A percentile compares a stretch with the other conserved stretches of the same genome.
Evolutionary conservation across 768 basidiomycete genomes (phyloP).

Genomic region (Boletus sp.): DNA sequence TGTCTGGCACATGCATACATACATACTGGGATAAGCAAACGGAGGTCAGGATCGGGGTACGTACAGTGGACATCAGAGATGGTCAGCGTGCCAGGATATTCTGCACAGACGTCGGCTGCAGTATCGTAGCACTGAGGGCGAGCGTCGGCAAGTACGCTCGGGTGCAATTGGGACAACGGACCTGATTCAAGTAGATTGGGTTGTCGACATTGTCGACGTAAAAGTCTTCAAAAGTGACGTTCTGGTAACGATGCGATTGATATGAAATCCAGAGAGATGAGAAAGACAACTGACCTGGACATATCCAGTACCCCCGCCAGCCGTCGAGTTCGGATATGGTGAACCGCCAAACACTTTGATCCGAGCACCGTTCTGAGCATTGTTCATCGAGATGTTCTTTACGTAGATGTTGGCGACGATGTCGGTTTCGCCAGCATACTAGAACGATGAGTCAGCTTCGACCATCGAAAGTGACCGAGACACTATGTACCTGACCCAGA

Average conservation of each 20-base stretch:
- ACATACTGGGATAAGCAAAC: not conserved
- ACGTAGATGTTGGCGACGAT: constrained; percentile 45
- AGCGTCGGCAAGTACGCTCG: not conserved
- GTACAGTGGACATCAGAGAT: constrained; percentile 45
- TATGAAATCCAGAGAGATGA: not conserved
- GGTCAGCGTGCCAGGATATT: constrained; percentile 36
- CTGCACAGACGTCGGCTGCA: constrained; percentile 32
- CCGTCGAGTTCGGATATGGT: constrained; percentile 36
- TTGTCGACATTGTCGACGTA: constrained; percentile 40
- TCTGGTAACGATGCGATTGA: constrained; percentile 1
- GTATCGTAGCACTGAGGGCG: constrained; percentile 37
- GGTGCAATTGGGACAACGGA: not conserved
- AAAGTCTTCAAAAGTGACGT: constrained; percentile 26
- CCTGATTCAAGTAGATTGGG: constrained; percentile 42
- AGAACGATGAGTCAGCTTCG: not conserved
- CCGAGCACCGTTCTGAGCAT: constrained; percentile 49
- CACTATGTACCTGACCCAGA: constrained; percentile 37
- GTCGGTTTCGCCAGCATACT: constrained; percentile 40
- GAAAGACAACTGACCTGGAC: constrained; percentile 31
- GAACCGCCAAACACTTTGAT: constrained; percentile 52
- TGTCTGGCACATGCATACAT: constrained; percentile 18
- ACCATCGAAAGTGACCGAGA: not conserved
- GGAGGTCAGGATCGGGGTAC: not conserved
- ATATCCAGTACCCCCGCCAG: constrained; percentile 44
- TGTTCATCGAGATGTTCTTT: constrained; percentile 42